Evolutionary conservation across 192 early-diverging fungal genomes (phyloP), one percentile per base, ranked within the genome.

Genomic region (Backusella parvicylindrica): DNA sequence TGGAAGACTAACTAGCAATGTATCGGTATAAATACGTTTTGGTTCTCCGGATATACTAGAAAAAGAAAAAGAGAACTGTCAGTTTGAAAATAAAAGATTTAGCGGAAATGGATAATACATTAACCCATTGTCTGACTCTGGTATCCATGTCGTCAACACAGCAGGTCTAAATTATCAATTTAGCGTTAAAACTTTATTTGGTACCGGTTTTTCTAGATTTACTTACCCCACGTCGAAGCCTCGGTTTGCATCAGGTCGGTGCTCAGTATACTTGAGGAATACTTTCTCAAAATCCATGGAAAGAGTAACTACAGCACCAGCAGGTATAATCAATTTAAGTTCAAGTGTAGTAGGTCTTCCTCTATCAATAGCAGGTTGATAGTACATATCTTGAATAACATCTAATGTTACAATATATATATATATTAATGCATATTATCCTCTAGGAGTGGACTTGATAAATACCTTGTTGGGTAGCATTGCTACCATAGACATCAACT

Each of bases 181-280:
- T 21, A 53, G 60, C 32, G 41, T 67, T 68, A 26, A 71, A 36
- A 30, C 23, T 11, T n/a, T 21, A 21, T 12, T 40, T 66, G n/a
- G 41, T 31, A 31, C 47, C 41, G 18, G 50, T 12, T 26, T n/a
- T 71, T 16, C 16, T 70, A 49, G 38, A 72, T 36, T 50, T 9
- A 64, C 33, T 75, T 82, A 79, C 81, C 95, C 94, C 35, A 98
- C 86, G 73, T 96, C 97, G 76, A 98, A 97, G 0, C 98, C 98
- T 50, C 96, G 89, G 81, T 97, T 96, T 18, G 97, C 95, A 79
- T 99, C 98, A 3, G 98, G 97, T 41, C 92, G 94, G 75, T 98
- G 95, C 82, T 99, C 97, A 0, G 95, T 96, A 78, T 98, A 98
- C 78, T 95, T 94, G 63, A 99, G 83, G 72, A 96, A 96, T 3